These are phyloP conservation scores for Casuarina glauca DNA, from an alignment of 306 rosid genomes.

Conservation along the genomic window DNA sequence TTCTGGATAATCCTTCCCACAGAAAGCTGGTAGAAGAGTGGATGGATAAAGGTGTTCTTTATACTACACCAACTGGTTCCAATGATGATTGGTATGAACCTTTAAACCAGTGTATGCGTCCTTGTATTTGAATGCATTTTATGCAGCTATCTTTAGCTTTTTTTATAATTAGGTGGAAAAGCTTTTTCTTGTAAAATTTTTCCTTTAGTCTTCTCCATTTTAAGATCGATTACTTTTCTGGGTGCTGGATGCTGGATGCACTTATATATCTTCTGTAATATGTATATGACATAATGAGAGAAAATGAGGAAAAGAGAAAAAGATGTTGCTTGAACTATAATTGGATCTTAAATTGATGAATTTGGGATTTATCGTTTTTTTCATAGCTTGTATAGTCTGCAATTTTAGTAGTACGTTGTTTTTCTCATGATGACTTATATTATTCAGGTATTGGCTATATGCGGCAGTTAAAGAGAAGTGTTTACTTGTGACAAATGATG, in stretches of 20 bases:
- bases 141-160: slow-evolving; percentile 14
- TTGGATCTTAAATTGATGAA: neutral
- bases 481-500: slow-evolving; percentile 90
- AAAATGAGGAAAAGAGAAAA: neutral
- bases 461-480: slow-evolving; percentile 81
- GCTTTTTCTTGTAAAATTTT: neutral
- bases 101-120: slow-evolving; percentile 1
- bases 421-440: slow-evolving; percentile 11
- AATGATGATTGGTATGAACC: slow-evolving; percentile 87
- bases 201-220: neutral
- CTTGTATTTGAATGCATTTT: neutral
- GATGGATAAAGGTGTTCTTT: slow-evolving; percentile 69
- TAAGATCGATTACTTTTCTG: neutral
- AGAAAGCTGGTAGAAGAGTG: slow-evolving; percentile 68
- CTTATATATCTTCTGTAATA: neutral
- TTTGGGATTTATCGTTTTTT: neutral
- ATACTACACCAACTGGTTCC: slow-evolving; percentile 83
- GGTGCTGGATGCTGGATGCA: neutral
- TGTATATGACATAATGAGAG: neutral
- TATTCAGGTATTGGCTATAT: slow-evolving; percentile 81
- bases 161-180: neutral
- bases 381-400: neutral
- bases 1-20: slow-evolving; percentile 64
- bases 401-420: neutral
- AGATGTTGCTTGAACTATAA: neutral